Base-by-base conservation (phyloP, 345 rosid genomes). In the Clarkia xantiana region DNA sequence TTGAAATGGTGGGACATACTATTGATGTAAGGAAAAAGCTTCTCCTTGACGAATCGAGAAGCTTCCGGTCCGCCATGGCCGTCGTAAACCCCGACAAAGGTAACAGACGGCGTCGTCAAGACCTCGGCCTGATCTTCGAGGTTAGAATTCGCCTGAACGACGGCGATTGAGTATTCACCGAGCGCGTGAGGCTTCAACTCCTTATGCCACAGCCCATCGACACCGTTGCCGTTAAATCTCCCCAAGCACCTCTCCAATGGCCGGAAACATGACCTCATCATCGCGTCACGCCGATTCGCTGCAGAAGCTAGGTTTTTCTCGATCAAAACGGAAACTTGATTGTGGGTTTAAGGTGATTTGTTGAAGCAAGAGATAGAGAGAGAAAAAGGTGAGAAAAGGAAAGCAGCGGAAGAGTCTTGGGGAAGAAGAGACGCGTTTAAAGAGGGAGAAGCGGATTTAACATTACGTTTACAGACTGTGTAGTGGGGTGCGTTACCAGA, bases 41-140 rank as follows among this genome's bases (percentile, higher is more conserved):
- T 86, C 55, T 73, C 72, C 53, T 84, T 86, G 57, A 91, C 93
- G 62, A 91, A 91, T 64, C 96, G 55, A 15, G 96, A 78, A 59
- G 98, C 96, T 62, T 91, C 98, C 9, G 98, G 96, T 0, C 98
- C 98, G 2, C 98, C 98, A 46, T 91, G 98, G 2, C 96, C 98
- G 49, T 91, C 98, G 56, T 84, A 76, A 47, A 91, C 89, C 14
- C 98, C 98, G 14, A 86, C 79, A 48, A 68, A 91, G 62, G 94
- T 91, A 10, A 80, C 85, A 1, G 76, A 84, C 8, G 93, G 71
- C 14, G 94, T 79, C 0, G 93, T 75, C 22, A 67, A 78, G 8
- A 91, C 98, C 63, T 91, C 94, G 47, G 93, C 81, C 59, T 91
- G 98, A 54, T 91, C 98, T 49, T 91, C 98, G 0, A 91, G 57